These are phyloP conservation scores for Endogone sp. DNA, from an alignment of 192 early-diverging fungal genomes.

Conservation along the genomic window DNA sequence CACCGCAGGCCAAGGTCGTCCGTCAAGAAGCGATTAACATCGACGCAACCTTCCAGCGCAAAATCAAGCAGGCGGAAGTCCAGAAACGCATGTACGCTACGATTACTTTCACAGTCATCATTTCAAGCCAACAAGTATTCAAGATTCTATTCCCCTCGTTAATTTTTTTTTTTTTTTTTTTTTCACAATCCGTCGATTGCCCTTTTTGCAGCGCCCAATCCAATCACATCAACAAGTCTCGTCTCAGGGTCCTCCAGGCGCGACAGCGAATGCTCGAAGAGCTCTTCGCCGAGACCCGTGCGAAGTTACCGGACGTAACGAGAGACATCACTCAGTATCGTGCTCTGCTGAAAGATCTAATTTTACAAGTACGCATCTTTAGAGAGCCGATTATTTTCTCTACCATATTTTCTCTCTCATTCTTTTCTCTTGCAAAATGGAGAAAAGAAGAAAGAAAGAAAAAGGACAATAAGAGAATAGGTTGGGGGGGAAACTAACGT, in stretches of 20 bases:
- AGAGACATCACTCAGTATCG: conserved; percentile 58
- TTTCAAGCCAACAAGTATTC: too few relatives aligned
- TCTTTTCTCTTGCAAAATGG: too few relatives aligned
- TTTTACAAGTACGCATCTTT: conserved; percentile 60
- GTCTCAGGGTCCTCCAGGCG: conserved; percentile 81
- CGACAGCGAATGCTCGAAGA: conserved; percentile 86
- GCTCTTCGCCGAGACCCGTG: conserved; percentile 70
- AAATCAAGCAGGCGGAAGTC: conserved; percentile 96
- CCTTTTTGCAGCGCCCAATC: conserved; percentile 73
- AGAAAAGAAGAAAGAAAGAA: too few relatives aligned
- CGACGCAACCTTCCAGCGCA: conserved; percentile 93
- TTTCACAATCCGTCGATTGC: too few relatives aligned
- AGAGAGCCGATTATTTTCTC: not conserved
- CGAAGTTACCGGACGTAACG: conserved; percentile 53
- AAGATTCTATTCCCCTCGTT: not conserved
- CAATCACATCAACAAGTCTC: conserved; percentile 94
- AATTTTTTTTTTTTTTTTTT: too few relatives aligned
- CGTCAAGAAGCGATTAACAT: conserved; percentile 96
- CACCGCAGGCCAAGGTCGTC: conserved; percentile 84
- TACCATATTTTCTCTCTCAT: not conserved
- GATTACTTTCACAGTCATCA: not conserved
- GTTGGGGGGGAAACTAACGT: too few relatives aligned
- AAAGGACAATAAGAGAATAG: too few relatives aligned
- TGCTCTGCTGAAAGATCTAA: conserved; percentile 63
- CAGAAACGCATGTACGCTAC: conserved; percentile 85